Evolutionary conservation across 2,329 filamentous ascomycete genomes (phyloP).

Genomic region (Dactylella cylindrospora): DNA sequence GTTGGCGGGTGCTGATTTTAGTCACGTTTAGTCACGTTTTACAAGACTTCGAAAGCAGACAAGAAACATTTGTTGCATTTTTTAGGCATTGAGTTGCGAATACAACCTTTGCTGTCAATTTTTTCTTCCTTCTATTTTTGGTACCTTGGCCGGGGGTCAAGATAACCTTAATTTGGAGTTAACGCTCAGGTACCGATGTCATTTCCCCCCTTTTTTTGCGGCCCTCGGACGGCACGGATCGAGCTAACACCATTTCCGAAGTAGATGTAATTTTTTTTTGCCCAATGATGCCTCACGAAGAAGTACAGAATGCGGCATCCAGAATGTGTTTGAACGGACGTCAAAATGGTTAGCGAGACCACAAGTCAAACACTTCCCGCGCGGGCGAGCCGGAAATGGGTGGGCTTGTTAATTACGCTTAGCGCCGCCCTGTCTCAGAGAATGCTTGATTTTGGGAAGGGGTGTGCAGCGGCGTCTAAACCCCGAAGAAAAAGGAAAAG

Average conservation of each 20-base stretch:
- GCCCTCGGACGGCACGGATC: conserved; percentile 6
- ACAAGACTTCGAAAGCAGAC: too few species aligned
- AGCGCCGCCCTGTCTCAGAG: conserved; percentile 42
- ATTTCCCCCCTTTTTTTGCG: not conserved
- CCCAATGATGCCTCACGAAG: not conserved
- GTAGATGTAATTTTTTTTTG: not conserved
- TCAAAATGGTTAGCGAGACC: conserved; percentile 30
- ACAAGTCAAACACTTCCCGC: conserved; percentile 44
- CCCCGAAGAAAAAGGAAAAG: too few species aligned
- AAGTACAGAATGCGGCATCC: not conserved
- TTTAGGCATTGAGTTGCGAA: conserved; percentile 20
- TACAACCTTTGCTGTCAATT: conserved; percentile 7
- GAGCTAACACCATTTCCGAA: conserved; percentile 7
- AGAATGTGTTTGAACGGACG: conserved; percentile 32
- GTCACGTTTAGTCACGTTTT: too few species aligned
- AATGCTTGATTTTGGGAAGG: too few species aligned
- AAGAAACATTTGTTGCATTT: conserved; percentile 34
- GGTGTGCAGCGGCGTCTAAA: conserved; percentile 44
- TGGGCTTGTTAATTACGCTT: conserved; percentile 31
- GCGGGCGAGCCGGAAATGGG: conserved; percentile 34
- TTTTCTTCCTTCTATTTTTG: conserved; percentile 27
- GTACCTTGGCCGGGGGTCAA: conserved; percentile 8
- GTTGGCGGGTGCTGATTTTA: too few species aligned
- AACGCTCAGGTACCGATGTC: conserved; percentile 27
- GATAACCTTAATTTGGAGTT: conserved; percentile 32